These are phyloP conservation scores for Aspergillus kassunensis DNA, from an alignment of 495 filamentous ascomycete species.

Conservation along the genomic window DNA sequence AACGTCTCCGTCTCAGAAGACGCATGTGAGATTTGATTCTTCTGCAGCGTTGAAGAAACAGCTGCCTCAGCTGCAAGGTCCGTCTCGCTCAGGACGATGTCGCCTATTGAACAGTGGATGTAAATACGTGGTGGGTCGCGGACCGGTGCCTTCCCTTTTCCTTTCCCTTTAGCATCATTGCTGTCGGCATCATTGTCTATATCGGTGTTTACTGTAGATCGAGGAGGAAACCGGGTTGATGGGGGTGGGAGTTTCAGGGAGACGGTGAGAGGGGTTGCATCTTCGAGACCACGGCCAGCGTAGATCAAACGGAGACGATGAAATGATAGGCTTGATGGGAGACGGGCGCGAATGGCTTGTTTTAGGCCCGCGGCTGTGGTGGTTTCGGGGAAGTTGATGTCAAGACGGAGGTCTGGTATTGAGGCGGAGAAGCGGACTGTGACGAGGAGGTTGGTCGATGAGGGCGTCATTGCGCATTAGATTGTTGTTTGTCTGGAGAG, in stretches of 20 bases:
- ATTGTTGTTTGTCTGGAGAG: neutral
- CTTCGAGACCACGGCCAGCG: conserved; percentile 75
- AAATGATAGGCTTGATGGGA: conserved; percentile 56
- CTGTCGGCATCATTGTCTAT: conserved; percentile 14
- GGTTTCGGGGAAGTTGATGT: conserved; percentile 59
- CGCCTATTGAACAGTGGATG: conserved; percentile 86
- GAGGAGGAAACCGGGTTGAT: conserved; percentile 32
- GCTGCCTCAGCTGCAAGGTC: conserved; percentile 69
- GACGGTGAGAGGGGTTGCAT: conserved; percentile 57
- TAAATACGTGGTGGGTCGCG: conserved; percentile 57
- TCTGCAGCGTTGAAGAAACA: conserved; percentile 35
- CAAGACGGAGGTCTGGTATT: conserved; percentile 76
- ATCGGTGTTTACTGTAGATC: conserved; percentile 8
- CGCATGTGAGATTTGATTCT: conserved; percentile 1
- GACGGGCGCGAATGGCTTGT: conserved; percentile 70
- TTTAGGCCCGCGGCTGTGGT: conserved; percentile 75
- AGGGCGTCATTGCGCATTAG: conserved; percentile 4
- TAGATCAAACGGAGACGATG: conserved; percentile 83
- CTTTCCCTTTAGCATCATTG: conserved; percentile 32
- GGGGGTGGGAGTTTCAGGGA: conserved; percentile 61
- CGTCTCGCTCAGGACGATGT: conserved; percentile 52
- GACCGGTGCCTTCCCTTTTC: conserved; percentile 54
- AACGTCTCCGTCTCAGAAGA: neutral
- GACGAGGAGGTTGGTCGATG: conserved; percentile 51
- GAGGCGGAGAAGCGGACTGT: conserved; percentile 86